Evolutionary conservation across 371 early-diverging fungal genomes (phyloP).

Genomic region (Gilbertella persicaria): DNA sequence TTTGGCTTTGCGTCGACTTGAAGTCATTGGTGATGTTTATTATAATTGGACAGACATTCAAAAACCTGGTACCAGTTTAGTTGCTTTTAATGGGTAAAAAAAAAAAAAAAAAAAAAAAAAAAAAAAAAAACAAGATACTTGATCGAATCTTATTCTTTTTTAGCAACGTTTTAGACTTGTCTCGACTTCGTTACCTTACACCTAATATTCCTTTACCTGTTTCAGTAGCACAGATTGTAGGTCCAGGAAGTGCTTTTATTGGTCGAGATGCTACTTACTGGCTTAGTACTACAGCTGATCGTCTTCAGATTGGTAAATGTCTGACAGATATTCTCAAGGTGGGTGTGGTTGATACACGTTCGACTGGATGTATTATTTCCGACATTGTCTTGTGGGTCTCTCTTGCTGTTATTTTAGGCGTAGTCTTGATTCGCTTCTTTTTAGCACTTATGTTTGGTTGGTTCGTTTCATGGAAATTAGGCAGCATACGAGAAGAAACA

Average conservation of each 20-base stretch:
- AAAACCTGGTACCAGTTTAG: constrained; percentile 53
- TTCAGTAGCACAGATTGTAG: constrained; percentile 45
- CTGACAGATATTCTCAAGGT: constrained; percentile 72
- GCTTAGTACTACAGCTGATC: constrained; percentile 56
- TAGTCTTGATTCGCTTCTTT: constrained; percentile 80
- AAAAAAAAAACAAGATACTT: too few species aligned
- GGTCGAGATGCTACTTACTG: constrained; percentile 67
- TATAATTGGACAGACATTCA: constrained; percentile 77
- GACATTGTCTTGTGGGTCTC: constrained; percentile 79
- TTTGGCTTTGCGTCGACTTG: constrained; percentile 43
- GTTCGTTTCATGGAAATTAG: constrained; percentile 75
- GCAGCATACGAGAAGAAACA: constrained; percentile 71
- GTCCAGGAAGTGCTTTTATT: constrained; percentile 52
- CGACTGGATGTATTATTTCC: constrained; percentile 79
- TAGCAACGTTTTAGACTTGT: constrained; percentile 57
- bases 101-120: not conserved
- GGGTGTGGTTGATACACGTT: constrained; percentile 73
- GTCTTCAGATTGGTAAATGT: constrained; percentile 64
- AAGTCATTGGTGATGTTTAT: constrained; percentile 64
- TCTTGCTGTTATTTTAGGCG: constrained; percentile 75
- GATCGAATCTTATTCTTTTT: not conserved
- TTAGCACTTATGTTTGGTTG: constrained; percentile 85
- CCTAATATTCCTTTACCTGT: constrained; percentile 49
- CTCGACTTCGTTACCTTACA: constrained; percentile 42
- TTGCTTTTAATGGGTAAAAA: constrained; percentile 75